A percentile compares a stretch with the other conserved stretches of the same genome.
phyloP scores from a whole-genome alignment of 352 stramenopile species.

The Thraustochytrium striatum region DNA sequence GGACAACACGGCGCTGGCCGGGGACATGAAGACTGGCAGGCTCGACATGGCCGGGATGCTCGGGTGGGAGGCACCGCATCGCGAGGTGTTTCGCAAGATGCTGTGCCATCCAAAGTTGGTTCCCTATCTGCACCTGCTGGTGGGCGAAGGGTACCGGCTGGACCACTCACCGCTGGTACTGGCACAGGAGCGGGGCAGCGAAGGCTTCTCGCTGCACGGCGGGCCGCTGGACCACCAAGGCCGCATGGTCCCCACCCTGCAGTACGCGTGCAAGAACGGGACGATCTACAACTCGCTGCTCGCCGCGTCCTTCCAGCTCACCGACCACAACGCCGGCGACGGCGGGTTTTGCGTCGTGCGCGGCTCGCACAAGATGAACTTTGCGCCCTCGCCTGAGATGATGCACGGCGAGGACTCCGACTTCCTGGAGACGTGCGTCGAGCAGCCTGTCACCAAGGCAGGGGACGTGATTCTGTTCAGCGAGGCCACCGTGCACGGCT shows the following conservation, averaged over 20 bases:
- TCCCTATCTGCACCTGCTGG: constrained; percentile 58
- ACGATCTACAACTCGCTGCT: constrained; percentile 51
- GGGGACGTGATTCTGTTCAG: constrained; percentile 70
- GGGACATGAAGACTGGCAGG: constrained; percentile 55
- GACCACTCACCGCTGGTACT: constrained; percentile 70
- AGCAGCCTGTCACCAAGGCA: constrained; percentile 66
- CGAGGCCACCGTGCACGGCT: constrained; percentile 70
- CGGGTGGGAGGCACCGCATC: constrained; percentile 61
- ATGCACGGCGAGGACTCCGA: constrained; percentile 59
- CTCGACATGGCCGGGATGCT: constrained; percentile 67
- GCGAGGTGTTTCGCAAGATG: constrained; percentile 63
- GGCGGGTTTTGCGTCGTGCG: constrained; percentile 71
- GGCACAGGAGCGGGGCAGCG: constrained; percentile 63
- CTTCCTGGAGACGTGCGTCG: constrained; percentile 59
- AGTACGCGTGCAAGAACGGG: constrained; percentile 51
- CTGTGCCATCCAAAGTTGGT: constrained; percentile 61
- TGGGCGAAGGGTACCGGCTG: constrained; percentile 69
- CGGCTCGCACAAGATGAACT: constrained; percentile 71
- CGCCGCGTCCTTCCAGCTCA: constrained; percentile 66
- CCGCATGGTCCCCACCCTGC: constrained; percentile 47
- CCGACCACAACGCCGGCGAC: constrained; percentile 63
- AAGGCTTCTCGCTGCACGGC: constrained; percentile 71
- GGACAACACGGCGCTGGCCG: constrained; percentile 60
- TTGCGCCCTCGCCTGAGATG: constrained; percentile 64
- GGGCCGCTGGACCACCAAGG: constrained; percentile 60